Conservation (phyloP, 2,329 filamentous ascomycete genomes). For the Colletotrichum sojae region DNA sequence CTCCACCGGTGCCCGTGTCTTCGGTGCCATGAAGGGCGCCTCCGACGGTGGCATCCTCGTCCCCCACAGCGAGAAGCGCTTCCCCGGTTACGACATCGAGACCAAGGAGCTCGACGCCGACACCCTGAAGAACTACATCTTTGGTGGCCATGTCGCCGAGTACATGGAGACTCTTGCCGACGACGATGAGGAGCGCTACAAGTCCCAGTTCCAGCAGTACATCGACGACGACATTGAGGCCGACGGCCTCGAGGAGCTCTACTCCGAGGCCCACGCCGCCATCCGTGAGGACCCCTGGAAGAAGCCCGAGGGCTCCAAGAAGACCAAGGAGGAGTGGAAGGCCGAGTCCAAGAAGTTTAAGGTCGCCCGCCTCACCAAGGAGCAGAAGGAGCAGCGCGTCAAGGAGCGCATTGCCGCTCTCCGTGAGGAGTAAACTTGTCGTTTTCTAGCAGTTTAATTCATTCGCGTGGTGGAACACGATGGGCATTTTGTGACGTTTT, state of each 20-base stretch:
- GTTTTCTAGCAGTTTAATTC: constrained; percentile 30
- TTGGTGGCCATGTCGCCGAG: constrained; percentile 97
- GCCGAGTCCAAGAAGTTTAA: constrained; percentile 93
- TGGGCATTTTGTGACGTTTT: constrained; percentile 39
- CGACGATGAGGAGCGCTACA: constrained; percentile 99
- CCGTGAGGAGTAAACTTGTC: constrained; percentile 63
- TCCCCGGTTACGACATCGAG: constrained; percentile 99
- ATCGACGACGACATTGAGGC: constrained; percentile 97
- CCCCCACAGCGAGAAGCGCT: constrained; percentile 99
- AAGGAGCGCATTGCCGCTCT: constrained; percentile 93
- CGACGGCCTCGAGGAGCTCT: constrained; percentile 96
- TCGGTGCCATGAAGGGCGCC: constrained; percentile 99
- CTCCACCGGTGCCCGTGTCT: constrained; percentile 98
- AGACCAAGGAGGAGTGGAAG: constrained; percentile 98
- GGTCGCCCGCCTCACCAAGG: constrained; percentile 83
- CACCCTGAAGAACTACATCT: constrained; percentile 99
- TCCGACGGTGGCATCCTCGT: constrained; percentile 97
- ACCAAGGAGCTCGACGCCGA: constrained; percentile 98
- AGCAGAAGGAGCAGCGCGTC: constrained; percentile 85
- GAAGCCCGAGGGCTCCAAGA: constrained; percentile 89
- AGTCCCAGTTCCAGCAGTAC: constrained; percentile 98
- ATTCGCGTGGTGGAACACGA: constrained; percentile 22
- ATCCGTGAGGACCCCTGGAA: constrained; percentile 99
- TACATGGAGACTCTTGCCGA: constrained; percentile 99
- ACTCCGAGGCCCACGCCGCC: constrained; percentile 92